Evolutionary conservation across 2,329 filamentous ascomycete species (phyloP).

Genomic region (Tolypocladium tropicale): DNA sequence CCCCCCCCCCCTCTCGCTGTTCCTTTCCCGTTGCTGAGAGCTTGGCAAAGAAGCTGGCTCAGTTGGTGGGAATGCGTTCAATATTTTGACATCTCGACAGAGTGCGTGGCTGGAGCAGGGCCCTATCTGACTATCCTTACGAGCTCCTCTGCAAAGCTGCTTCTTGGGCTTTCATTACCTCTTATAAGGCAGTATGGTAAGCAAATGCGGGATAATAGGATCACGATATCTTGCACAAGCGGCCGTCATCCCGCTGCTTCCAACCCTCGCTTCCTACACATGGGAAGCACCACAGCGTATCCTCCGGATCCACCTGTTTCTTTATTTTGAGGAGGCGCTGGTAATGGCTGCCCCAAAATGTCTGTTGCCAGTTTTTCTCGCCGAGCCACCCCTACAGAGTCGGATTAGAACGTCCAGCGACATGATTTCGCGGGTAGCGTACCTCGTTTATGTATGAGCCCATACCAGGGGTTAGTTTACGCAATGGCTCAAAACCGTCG

Average conservation of each 20-base stretch:
- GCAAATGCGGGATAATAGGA: no score
- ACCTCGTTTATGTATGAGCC: constrained; percentile 38
- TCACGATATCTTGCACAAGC: constrained; percentile 10
- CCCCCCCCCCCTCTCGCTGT: no score
- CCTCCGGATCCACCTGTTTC: constrained; percentile 31
- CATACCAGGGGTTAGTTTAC: constrained; percentile 26
- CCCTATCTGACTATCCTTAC: no score
- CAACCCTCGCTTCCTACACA: constrained; percentile 37
- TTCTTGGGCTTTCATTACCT: no score
- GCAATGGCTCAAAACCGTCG: constrained; percentile 20
- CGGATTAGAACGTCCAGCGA: not conserved
- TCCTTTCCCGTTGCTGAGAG: no score
- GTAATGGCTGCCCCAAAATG: constrained; percentile 37
- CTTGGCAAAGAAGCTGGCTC: no score
- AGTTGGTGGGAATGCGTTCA: no score
- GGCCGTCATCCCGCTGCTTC: constrained; percentile 14
- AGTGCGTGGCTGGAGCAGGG: no score
- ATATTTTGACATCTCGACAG: no score
- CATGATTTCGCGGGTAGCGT: constrained; percentile 2
- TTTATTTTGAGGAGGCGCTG: constrained; percentile 32
- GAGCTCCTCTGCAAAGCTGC: no score
- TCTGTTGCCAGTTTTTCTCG: constrained; percentile 26
- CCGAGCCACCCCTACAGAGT: constrained; percentile 18
- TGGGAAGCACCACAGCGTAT: constrained; percentile 37
- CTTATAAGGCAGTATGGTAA: no score